Evolutionary conservation across 495 filamentous ascomycete species (phyloP), one percentile per base, ranked within the genome.

Genomic region (Annulohypoxylon nitens): DNA sequence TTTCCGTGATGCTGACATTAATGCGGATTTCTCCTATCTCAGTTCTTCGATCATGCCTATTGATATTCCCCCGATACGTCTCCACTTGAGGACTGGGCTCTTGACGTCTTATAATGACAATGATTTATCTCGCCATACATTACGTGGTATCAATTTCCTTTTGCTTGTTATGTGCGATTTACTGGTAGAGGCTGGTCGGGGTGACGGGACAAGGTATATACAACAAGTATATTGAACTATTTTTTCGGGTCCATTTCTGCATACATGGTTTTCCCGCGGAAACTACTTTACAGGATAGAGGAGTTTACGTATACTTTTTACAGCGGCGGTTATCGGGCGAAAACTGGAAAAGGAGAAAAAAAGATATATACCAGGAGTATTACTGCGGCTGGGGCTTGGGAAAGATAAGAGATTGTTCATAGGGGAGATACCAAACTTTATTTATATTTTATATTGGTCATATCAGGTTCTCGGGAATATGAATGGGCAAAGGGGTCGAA

Each of bases 391-490:
- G 6, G 34, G 25, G n/a, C 34, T 33, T 26, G 36, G 41, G 11
- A 36, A 16, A 45, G 41, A 18, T 33, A 64, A 64, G 43, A 45
- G 37, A 45, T 47, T 43, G 43, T 50, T 59, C 10, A 47, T 61
- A 12, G 68, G 45, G 43, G 61, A 41, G 61, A 65, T 71, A 71
- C 68, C 68, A 65, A 20, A 9, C 18, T 33, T 33, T 39, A 37
- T 41, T 25, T 59, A 37, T 67, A 16, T 34, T 43, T 5, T 65
- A 4, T 57, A 9, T 12, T 34, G 18, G 26, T 45, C 25, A 33
- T 47, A 53, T 23, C 5, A 10, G 30, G 47, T 7, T 41, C 12
- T 45, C 8, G 10, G 47, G 39, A n/a, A 23, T 9, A 50, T 25
- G 48, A 26, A 25, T 41, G 39, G 23, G 9, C 12, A 43, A 4